A percentile compares a stretch with the other conserved stretches of the same genome.
Conservation (phyloP, 305 asterid genomes). For the Fraxinus paxiana region DNA sequence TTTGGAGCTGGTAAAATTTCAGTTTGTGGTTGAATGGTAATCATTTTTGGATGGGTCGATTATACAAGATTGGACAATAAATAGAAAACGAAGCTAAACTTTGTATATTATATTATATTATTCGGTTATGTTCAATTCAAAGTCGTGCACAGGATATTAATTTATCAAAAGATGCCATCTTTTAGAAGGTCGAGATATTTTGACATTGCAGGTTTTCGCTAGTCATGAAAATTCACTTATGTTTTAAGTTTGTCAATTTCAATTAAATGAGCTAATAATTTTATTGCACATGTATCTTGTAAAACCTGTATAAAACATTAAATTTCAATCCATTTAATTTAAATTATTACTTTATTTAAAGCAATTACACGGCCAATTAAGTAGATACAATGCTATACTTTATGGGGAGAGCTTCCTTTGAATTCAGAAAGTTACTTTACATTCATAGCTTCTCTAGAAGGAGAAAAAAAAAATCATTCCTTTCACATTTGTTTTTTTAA, state of each 20-base stretch:
- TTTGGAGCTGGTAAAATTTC: background rate
- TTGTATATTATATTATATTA: background rate
- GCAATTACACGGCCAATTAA: background rate
- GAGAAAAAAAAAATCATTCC: background rate
- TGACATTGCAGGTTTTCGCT: background rate
- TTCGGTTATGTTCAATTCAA: background rate
- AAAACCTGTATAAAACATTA: background rate
- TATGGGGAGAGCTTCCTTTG: background rate
- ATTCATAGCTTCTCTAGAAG: background rate
- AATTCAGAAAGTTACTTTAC: background rate
- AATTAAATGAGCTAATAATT: background rate
- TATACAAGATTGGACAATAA: background rate
- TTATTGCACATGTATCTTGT: background rate
- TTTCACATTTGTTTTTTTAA: background rate
- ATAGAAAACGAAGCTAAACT: background rate
- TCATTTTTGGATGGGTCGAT: background rate
- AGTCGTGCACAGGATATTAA: background rate
- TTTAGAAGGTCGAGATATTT: background rate
- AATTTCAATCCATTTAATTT: background rate
- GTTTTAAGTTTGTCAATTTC: background rate
- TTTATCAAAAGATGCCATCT: background rate
- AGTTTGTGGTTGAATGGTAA: background rate
- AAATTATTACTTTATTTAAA: background rate
- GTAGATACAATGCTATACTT: background rate
- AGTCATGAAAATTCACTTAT: background rate